Evolutionary conservation across 2,329 filamentous ascomycete species (phyloP), one percentile per base, ranked within the genome.

Genomic region (Sclerotinia nivalis): DNA sequence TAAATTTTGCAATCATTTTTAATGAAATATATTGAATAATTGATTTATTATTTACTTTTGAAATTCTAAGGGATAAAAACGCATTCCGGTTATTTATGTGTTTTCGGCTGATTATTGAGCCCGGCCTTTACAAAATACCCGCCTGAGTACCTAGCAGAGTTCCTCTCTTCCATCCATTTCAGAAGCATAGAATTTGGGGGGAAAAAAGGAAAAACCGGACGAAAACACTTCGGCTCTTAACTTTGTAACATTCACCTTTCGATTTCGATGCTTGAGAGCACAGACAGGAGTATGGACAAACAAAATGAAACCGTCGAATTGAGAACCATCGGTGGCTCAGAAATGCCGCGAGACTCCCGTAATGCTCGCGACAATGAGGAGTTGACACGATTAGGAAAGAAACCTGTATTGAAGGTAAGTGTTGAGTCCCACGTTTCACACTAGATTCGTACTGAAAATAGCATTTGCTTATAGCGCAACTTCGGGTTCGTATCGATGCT

Each of bases 401-500:
- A 58, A 20, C 50, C 64, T 12, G 64, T 67, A 2, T 25, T 67
- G 50, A 67, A 67, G 52, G 64, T 67, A 28, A 25, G 37, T 54
- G n/a, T 25, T 43, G 25, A 37, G 34, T 5, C 40, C 25, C n/a
- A 18, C 22, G 9, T 62, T 7, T 15, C 56, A 40, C 52, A 47
- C 18, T 59, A 31, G 37, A 22, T 43, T 10, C 13, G 20, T n/a
- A 62, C 59, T 45, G 25, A 34, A 62, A 22, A 62, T 60, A 7
- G 18, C 25, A 28, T 28, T 10, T 54, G 12, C 15, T 28, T 37
- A 7, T 56, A 80, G 75, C 73, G 80, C 55, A 80, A 79, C 70
- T 83, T 82, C 72, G 76, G 79, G 9, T 80, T 80, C 67, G 73
- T 80, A 62, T 79, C 78, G 20, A 82, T 80, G 31, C 76, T 82